These are phyloP conservation scores for Ramularia collo-cygni DNA, from an alignment of 2,329 filamentous ascomycete species.

Conservation along the genomic window DNA sequence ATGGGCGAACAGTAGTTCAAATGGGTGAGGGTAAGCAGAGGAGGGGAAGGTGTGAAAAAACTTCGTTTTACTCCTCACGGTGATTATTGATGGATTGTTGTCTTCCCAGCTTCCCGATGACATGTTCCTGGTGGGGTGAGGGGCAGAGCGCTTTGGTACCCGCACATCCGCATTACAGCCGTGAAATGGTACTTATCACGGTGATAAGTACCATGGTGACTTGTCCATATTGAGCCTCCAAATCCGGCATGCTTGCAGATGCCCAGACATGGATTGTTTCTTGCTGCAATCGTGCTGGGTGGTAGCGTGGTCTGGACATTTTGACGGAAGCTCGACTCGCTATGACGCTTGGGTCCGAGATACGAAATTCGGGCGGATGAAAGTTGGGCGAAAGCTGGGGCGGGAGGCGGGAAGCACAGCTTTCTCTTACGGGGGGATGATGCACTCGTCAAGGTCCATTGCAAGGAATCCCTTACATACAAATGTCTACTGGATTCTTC, in stretches of 20 bases:
- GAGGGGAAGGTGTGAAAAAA: neutral
- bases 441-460: too few species aligned
- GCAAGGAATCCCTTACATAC: constrained; percentile 10
- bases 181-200: neutral
- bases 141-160: constrained; percentile 3
- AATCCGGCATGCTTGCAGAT: constrained; percentile 1
- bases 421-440: too few species aligned
- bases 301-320: too few species aligned
- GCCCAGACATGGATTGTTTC: too few species aligned
- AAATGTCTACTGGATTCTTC: constrained; percentile 12
- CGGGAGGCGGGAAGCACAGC: too few species aligned
- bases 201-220: constrained; percentile 3
- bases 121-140: constrained; percentile 2
- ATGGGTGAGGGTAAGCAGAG: neutral
- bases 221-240: constrained; percentile 3
- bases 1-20: constrained; percentile 5
- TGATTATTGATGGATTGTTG: neutral
- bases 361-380: neutral
- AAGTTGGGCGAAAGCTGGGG: too few species aligned
- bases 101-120: constrained; percentile 1
- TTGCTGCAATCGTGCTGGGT: too few species aligned
- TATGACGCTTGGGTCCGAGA: too few species aligned
- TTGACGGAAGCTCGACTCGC: too few species aligned
- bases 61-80: neutral
- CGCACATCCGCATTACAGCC: constrained; percentile 5